Evolutionary conservation across 768 basidiomycete species (phyloP).

Genomic region (Chalciporus piperatus): DNA sequence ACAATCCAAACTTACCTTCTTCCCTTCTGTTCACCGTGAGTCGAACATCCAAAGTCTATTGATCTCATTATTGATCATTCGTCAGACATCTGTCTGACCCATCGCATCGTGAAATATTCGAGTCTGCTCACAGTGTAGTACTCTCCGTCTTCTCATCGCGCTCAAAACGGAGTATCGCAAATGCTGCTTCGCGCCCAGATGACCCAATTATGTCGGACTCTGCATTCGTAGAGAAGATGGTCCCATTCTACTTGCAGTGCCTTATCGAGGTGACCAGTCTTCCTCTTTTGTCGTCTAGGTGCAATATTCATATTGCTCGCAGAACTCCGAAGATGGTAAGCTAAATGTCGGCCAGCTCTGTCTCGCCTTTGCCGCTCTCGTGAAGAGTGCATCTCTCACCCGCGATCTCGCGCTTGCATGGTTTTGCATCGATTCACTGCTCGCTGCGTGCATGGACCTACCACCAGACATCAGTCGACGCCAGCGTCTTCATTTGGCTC

Average conservation of each 20-base stretch:
- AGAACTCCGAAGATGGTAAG: constrained; percentile 65
- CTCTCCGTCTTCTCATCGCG: constrained; percentile 69
- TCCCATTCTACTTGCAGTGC: constrained; percentile 72
- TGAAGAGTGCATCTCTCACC: constrained; percentile 52
- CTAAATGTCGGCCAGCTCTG: constrained; percentile 65
- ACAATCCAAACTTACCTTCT: constrained; percentile 57
- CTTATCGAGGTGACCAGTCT: constrained; percentile 58
- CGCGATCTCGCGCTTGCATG: constrained; percentile 53
- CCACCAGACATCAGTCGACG: constrained; percentile 21
- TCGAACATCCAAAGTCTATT: constrained; percentile 6
- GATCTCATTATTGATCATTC: neutral
- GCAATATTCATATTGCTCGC: constrained; percentile 1
- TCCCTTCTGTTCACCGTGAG: constrained; percentile 66
- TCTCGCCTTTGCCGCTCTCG: constrained; percentile 72
- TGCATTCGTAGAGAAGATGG: constrained; percentile 51
- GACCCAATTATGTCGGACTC: constrained; percentile 19
- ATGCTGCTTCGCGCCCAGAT: constrained; percentile 2
- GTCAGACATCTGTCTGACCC: constrained; percentile 59
- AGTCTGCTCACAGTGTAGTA: constrained; percentile 83
- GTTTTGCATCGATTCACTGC: constrained; percentile 61
- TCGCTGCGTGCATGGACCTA: constrained; percentile 42
- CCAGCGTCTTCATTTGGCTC: constrained; percentile 60
- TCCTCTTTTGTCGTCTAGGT: neutral
- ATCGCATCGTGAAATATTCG: constrained; percentile 70
- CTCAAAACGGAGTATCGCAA: constrained; percentile 37